Evolutionary conservation across 108 stramenopile species (phyloP), one percentile per base, ranked within the genome.

Genomic region (Fistulifera solaris): DNA sequence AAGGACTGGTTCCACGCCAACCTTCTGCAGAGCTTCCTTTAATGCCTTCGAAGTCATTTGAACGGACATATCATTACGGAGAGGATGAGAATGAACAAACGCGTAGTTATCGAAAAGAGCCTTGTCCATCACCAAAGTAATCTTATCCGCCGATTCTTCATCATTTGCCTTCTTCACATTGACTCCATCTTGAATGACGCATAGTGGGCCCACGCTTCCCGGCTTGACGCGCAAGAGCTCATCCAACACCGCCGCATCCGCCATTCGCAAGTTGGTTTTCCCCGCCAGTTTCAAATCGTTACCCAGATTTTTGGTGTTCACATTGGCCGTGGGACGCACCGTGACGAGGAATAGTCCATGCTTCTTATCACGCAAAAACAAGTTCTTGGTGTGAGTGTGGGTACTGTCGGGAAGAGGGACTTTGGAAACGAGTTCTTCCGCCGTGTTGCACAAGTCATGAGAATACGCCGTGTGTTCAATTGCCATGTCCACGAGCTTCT

Each of bases 351-450:
- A 87, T 18, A 81, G 39, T 13, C 94, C 94, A 59, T 89, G 85
- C 63, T 94, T 94, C 63, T 92, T 94, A 57, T 94, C 94, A 54
- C 78, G 77, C 56, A 94, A 78, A 44, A 94, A 80, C 47, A 95
- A 62, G 49, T 93, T 94, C 70, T 94, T 94, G 44, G 93, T 94
- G 39, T 93, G 90, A 7, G 76, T 71, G 62, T 85, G 81, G 59
- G 58, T 63, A 18, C 63, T 61, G 42, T 60, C 45, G 21, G 78
- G 57, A 40, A 90, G 60, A 10, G 82, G 72, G 18, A 83, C 89
- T 39, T 85, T 89, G 55, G 62, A 53, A 2, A 81, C 68, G n/a
- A 92, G 67, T 39, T 92, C 89, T 42, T 92, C 89, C 42, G 77
- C 78, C 11, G 85, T 85, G 50, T 58, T 60, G 54, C 75, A 85